Base-by-base conservation (phyloP, 148 eudicot species). In the Vaccinium darrowii region DNA sequence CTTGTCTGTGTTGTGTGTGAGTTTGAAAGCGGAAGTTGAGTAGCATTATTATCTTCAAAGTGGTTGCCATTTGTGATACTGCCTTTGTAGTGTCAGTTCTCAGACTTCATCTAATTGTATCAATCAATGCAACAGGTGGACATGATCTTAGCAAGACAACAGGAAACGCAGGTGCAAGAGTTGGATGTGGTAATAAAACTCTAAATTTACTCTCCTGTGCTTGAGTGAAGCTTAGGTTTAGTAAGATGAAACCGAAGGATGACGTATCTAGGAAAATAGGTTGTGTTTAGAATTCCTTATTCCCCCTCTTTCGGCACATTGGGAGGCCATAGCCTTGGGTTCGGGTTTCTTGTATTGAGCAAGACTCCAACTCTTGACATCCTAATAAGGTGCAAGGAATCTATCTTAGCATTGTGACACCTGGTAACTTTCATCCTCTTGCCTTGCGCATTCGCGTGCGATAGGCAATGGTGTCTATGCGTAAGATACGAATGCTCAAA, bases 101-200 rank as follows among this genome's bases (percentile, higher is more conserved):
- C 76, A 39, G 69, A 43, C 36, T 51, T 75, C 63, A 18, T n/a
- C 89, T 88, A 69, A 86, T 83, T 56, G 30, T 39, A 69, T 47
- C 2, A 16, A 76, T 85, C 84, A 50, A 83, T 87, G 83, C 85
- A 81, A 88, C 90, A 93, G 98, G 97, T 75, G 95, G 95, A 69
- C 98, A 93, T 88, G 95, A 95, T 90, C 98, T 95, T 86, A 95
- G 98, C 95, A 95, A 94, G 90, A 88, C 94, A 80, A 95, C 98
- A 19, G 98, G 98, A 69, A 95, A 95, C 79, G 98, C 98, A 23
- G 98, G 98, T 87, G 97, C 91, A 71, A 92, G 98, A 91, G 91
- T 94, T 30, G 98, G 94, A 84, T 95, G 98, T 67, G 98, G 97
- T 95, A 93, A 87, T 84, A 79, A 79, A 19, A 73, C 72, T 83